Conservation (phyloP, 345 rosid genomes). For the Clarkia xantiana region DNA sequence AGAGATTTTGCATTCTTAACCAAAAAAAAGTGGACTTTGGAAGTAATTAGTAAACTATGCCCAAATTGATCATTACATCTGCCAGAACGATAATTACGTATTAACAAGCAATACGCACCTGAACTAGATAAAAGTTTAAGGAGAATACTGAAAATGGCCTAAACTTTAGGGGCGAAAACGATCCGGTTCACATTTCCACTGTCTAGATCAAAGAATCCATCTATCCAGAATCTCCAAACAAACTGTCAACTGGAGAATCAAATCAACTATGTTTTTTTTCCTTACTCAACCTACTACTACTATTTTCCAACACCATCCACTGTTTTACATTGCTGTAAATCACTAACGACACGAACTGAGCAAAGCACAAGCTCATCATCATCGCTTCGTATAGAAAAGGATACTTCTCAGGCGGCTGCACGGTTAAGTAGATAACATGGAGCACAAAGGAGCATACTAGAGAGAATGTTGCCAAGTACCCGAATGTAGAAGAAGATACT, state of each 20-base stretch:
- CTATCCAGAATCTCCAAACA: no score
- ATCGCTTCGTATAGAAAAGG: slow-evolving; percentile 38
- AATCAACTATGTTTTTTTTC: slow-evolving; percentile 20
- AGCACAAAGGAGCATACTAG: slow-evolving; percentile 38
- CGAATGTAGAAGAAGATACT: slow-evolving; percentile 12
- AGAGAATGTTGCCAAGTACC: slow-evolving; percentile 14
- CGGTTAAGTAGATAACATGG: slow-evolving; percentile 50
- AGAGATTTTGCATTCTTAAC: no score
- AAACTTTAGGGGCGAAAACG: no score
- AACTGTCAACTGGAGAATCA: neutral
- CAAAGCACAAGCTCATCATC: slow-evolving; percentile 32
- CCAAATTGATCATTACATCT: no score
- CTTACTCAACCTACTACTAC: slow-evolving; percentile 7
- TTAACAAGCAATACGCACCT: no score
- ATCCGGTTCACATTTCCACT: no score
- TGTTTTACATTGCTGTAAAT: slow-evolving; percentile 25
- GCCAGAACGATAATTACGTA: no score
- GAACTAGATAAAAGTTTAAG: no score
- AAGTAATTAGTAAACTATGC: no score
- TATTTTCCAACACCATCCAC: slow-evolving; percentile 17
- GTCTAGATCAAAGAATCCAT: no score
- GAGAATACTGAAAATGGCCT: no score
- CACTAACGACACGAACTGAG: slow-evolving; percentile 17
- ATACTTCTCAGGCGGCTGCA: slow-evolving; percentile 25
- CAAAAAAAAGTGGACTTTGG: no score